phyloP scores from a whole-genome alignment of 169 alveolate genomes.

The Eimeria acervulina region DNA sequence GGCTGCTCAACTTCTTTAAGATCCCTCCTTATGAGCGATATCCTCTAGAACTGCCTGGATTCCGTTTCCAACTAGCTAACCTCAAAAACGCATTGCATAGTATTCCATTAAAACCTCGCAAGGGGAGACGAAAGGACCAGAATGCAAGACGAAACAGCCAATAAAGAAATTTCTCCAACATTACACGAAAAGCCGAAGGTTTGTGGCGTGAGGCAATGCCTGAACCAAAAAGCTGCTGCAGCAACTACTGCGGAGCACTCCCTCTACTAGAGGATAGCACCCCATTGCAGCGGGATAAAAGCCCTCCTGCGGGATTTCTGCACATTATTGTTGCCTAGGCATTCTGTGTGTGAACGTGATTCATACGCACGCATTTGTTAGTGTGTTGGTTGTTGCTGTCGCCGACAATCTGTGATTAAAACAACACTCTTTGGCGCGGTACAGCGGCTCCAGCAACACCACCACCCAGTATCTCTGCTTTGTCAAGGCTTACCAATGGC shows the following conservation, averaged over 20 bases:
- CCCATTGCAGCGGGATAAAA: background rate
- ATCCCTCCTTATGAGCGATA: background rate
- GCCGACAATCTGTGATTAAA: background rate
- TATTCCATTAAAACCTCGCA: background rate
- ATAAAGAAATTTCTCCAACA: background rate
- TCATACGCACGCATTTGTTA: background rate
- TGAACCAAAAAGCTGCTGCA: slow-evolving; percentile 6
- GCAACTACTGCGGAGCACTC: background rate
- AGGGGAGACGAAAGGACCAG: background rate
- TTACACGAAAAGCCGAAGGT: background rate
- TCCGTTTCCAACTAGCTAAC: background rate
- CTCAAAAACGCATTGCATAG: background rate
- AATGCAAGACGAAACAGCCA: background rate
- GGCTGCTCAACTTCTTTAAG: background rate
- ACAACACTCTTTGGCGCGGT: background rate
- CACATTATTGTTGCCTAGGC: background rate
- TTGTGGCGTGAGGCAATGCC: background rate
- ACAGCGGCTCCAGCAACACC: background rate
- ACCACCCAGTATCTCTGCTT: background rate
- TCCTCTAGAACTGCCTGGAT: background rate
- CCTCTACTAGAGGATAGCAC: background rate
- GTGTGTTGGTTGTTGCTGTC: background rate
- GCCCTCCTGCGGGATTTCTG: background rate
- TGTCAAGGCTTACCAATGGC: background rate
- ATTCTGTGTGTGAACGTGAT: background rate